These are phyloP conservation scores for Cercospora sp. DNA, from an alignment of 2,329 filamentous ascomycete genomes.

Conservation along the genomic window DNA sequence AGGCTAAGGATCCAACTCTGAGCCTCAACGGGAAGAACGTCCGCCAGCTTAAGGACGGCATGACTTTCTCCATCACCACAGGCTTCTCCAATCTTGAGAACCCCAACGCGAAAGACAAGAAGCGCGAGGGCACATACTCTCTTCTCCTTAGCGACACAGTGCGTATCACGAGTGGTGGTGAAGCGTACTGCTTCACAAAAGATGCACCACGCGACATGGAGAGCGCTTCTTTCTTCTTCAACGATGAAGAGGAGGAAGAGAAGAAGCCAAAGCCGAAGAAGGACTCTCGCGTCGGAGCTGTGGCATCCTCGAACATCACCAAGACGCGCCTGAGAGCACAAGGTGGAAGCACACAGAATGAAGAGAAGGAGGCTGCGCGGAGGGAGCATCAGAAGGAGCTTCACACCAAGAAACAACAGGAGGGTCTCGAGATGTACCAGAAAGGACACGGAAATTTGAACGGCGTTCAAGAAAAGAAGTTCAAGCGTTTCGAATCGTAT, in stretches of 20 bases:
- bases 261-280: conserved; percentile 86
- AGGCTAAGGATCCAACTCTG: conserved; percentile 80
- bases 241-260: conserved; percentile 86
- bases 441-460: conserved; percentile 83
- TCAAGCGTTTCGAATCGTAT: conserved; percentile 98
- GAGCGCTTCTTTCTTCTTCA: conserved; percentile 97
- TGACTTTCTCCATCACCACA: conserved; percentile 90
- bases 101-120: conserved; percentile 81
- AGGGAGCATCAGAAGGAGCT: conserved; percentile 91
- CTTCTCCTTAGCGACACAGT: conserved; percentile 91
- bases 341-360: conserved; percentile 80
- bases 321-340: conserved; percentile 90
- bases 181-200: conserved; percentile 86
- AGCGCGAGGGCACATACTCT: conserved; percentile 77
- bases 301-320: conserved; percentile 92
- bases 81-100: conserved; percentile 90
- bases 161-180: conserved; percentile 69
- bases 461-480: conserved; percentile 92
- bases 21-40: conserved; percentile 84
- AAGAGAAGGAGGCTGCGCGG: conserved; percentile 82
- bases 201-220: conserved; percentile 90
- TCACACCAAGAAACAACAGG: conserved; percentile 81
- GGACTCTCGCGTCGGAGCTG: conserved; percentile 76
- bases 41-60: conserved; percentile 84
- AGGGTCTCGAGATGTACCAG: conserved; percentile 81